Percentiles rank a stretch among this genome's conserved stretches.
These are phyloP conservation scores for Flagelloscypha sp. DNA, from an alignment of 768 basidiomycete genomes.

Conservation along the genomic window DNA sequence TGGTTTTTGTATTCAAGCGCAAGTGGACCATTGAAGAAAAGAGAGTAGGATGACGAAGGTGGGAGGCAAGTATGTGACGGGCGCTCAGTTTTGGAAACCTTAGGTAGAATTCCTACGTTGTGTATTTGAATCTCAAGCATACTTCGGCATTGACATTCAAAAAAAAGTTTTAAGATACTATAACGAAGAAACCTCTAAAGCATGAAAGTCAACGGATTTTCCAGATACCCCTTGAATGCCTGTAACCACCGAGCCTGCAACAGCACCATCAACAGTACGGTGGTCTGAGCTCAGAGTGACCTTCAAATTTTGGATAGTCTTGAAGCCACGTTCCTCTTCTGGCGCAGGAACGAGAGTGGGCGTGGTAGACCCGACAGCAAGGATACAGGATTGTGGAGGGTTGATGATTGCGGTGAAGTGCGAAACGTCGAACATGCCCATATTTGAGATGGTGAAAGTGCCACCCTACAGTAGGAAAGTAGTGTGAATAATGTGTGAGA, in stretches of 20 bases:
- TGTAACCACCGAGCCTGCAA: constrained; percentile 88
- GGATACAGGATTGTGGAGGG: constrained; percentile 94
- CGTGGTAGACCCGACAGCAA: constrained; percentile 85
- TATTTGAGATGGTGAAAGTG: constrained; percentile 97
- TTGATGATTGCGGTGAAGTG: constrained; percentile 99
- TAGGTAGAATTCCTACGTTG: too few species aligned
- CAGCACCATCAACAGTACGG: constrained; percentile 91
- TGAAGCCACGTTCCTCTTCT: constrained; percentile 91
- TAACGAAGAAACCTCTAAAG: constrained; percentile 6
- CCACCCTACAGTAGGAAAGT: constrained; percentile 55
- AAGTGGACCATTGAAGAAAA: constrained; percentile 85
- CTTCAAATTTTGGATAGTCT: constrained; percentile 87
- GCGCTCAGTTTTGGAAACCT: too few species aligned
- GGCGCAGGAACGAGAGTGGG: constrained; percentile 82
- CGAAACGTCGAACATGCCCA: constrained; percentile 94
- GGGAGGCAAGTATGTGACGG: too few species aligned
- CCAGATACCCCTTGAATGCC: constrained; percentile 92
- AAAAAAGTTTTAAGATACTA: too few species aligned
- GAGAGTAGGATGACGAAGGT: too few species aligned
- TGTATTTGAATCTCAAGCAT: too few species aligned
- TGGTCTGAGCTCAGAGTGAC: constrained; percentile 94
- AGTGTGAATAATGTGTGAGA: neutral
- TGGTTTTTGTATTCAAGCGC: constrained; percentile 58
- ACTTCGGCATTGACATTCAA: too few species aligned
- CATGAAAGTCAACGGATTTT: constrained; percentile 97